These are phyloP conservation scores for Hypsizygus marmoreus DNA, from an alignment of 768 basidiomycete genomes.

Conservation along the genomic window DNA sequence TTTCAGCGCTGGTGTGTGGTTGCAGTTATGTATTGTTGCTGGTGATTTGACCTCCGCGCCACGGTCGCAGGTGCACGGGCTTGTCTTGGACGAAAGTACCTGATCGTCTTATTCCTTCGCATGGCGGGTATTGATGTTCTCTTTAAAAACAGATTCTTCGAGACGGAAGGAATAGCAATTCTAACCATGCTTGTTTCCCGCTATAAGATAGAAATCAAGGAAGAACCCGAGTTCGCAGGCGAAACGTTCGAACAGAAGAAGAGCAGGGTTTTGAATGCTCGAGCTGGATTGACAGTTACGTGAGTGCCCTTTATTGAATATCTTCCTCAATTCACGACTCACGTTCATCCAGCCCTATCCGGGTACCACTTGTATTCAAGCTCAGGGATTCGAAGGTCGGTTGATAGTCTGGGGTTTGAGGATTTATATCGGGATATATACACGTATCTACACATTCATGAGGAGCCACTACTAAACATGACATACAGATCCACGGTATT, in stretches of 20 bases:
- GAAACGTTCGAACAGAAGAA: conserved; percentile 51
- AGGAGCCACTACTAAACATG: too few species aligned
- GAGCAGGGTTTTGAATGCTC: conserved; percentile 38
- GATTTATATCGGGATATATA: neutral
- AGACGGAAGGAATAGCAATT: conserved; percentile 52
- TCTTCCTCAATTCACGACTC: neutral
- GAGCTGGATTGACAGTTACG: conserved; percentile 45
- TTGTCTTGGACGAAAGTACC: conserved; percentile 47
- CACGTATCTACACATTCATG: too few species aligned
- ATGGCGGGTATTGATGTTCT: neutral
- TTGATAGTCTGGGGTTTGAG: neutral
- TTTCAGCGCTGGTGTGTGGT: conserved; percentile 47
- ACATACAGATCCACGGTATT: too few species aligned
- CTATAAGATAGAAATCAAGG: conserved; percentile 50
- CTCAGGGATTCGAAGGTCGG: conserved; percentile 17
- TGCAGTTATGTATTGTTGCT: too few species aligned
- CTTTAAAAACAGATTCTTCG: conserved; percentile 43
- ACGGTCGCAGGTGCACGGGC: conserved; percentile 42
- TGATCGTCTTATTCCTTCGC: too few species aligned
- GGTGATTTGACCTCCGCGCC: too few species aligned
- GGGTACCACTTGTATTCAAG: conserved; percentile 36
- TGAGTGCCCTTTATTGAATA: conserved; percentile 29
- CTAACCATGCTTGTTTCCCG: conserved; percentile 49
- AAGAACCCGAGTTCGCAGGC: conserved; percentile 48
- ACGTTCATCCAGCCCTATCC: conserved; percentile 25